Base-by-base conservation (phyloP, 345 rosid species). In the Isatis tinctoria region DNA sequence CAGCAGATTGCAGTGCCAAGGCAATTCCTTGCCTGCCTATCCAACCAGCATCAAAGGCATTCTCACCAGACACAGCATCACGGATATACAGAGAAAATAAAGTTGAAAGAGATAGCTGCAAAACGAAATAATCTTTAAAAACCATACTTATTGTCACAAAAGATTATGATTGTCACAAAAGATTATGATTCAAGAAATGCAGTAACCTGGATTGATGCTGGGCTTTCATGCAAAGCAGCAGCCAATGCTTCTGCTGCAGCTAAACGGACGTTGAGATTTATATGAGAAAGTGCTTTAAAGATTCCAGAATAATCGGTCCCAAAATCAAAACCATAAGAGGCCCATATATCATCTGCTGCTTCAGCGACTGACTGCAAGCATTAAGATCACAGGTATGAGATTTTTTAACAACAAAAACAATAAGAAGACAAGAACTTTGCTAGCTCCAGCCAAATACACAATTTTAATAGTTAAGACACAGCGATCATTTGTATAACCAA, bases 181-280 rank as follows among this genome's bases (percentile, higher is more conserved):
- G 17, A 28, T 35, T 74, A 45, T 32, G 43, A 37, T 6, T 37
- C n/a, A 49, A 76, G 36, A 59, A 59, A 2, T 62, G 77, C 59
- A 73, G 37, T 54, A 43, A 90, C 97, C 97, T 92, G 97, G 76
- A 87, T 88, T 36, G 94, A 78, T 78, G 90, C 82, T 11, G 97
- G 97, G 43, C 80, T 78, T 81, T 95, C 99, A 85, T 95, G 98
- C 82, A 95, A 83, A 62, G 99, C 97, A 81, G 93, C 85, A 79
- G 98, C 97, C 79, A 95, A 85, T 81, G 97, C 97, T 86, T 95
- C 98, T 3, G 99, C 97, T 36, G 97, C 91, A 74, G 97, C 91
- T 81, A 86, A 66, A 11, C 98, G 90, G 52, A 90, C 97, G 74
- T 92, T 92, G 70, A 88, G 87, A 80, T 95, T 86, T 63, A 82